Conservation (phyloP, 2,329 filamentous ascomycete genomes). For the Berkeleyomyces basicola region DNA sequence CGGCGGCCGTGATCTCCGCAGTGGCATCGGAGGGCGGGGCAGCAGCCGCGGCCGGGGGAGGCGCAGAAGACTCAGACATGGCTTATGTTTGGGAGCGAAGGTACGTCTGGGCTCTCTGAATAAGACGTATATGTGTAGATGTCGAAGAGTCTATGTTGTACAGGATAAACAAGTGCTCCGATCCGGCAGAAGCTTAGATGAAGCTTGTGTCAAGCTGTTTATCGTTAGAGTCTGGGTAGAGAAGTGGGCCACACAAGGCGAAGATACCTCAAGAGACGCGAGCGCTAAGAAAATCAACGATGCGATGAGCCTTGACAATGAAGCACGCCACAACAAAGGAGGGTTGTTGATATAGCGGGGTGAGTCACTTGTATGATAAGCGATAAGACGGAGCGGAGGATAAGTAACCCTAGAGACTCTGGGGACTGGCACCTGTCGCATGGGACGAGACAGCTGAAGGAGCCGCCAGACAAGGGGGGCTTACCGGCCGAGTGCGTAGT, state of each 20-base stretch:
- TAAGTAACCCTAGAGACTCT: neutral
- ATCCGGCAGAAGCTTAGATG: neutral
- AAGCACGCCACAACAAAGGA: neutral
- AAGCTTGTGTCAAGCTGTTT: neutral
- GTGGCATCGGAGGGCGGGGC: conserved; percentile 15
- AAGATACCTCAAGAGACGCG: neutral
- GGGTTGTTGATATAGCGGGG: neutral
- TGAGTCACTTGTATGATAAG: neutral
- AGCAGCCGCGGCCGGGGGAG: neutral
- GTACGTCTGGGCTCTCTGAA: neutral
- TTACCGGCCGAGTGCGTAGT: neutral
- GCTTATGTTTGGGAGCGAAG: neutral
- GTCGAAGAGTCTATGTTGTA: no score
- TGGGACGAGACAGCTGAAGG: neutral
- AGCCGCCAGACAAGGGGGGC: neutral
- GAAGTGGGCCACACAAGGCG: neutral
- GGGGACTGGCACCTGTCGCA: neutral
- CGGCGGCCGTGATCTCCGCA: conserved; percentile 29
- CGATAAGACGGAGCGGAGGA: neutral
- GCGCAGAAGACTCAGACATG: conserved; percentile 6
- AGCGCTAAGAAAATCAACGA: neutral
- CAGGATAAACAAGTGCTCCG: neutral
- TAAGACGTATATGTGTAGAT: no score
- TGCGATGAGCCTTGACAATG: neutral
- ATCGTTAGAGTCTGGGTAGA: neutral